Evolutionary conservation across 2,329 filamentous ascomycete genomes (phyloP).

Genomic region (Blastomyces parvus): DNA sequence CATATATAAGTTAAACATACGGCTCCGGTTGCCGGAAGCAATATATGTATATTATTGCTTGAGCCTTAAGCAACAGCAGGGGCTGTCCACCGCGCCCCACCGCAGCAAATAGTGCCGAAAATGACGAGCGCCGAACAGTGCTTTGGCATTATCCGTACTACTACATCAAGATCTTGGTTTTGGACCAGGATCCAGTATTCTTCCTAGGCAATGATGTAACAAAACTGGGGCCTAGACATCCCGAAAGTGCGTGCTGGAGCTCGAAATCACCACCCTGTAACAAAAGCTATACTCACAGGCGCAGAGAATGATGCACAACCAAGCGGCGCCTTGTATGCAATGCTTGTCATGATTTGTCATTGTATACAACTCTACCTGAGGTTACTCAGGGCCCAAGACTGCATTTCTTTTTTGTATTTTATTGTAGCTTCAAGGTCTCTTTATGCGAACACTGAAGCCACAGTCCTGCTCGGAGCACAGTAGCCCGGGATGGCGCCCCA

Average conservation of each 20-base stretch:
- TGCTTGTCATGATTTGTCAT: background rate
- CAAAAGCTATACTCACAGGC: no score
- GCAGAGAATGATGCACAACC: background rate
- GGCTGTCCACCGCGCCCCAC: background rate
- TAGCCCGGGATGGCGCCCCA: background rate
- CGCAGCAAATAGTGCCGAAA: background rate
- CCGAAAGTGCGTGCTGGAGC: no score
- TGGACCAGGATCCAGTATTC: background rate
- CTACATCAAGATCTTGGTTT: background rate
- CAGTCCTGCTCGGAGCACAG: background rate
- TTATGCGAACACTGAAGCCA: no score
- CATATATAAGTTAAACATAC: background rate
- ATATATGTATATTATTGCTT: background rate
- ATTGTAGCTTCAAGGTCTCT: no score
- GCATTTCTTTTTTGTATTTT: background rate
- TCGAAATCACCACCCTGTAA: no score
- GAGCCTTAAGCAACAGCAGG: background rate
- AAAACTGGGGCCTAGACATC: background rate
- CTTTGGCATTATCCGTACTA: background rate
- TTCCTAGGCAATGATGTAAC: conserved; percentile 1
- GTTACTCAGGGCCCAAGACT: background rate
- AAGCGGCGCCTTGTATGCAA: background rate
- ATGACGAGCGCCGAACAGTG: background rate
- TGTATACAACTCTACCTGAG: background rate
- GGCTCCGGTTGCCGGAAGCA: background rate